These are phyloP conservation scores for Vigna trinervia DNA, from an alignment of 306 rosid genomes.

Conservation along the genomic window DNA sequence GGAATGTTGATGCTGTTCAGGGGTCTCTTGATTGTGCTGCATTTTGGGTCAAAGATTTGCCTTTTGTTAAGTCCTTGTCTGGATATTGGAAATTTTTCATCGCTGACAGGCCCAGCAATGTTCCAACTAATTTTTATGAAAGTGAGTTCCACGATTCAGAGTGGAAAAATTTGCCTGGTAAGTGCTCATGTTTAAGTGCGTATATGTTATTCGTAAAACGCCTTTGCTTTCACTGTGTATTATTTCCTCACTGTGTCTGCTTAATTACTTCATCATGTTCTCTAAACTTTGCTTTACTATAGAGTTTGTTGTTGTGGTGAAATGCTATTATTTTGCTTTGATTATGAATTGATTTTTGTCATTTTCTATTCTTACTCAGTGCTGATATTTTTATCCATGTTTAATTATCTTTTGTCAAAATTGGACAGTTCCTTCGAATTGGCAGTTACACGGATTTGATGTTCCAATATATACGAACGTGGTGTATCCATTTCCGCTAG, in stretches of 20 bases:
- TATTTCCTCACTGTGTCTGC: constrained; percentile 4
- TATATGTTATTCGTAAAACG: not conserved
- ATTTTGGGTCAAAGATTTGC: constrained; percentile 81
- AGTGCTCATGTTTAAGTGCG: not conserved
- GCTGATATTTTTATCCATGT: constrained; percentile 31
- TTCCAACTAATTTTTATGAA: constrained; percentile 69
- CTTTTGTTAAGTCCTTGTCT: constrained; percentile 83
- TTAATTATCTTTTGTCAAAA: constrained; percentile 43
- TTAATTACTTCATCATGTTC: constrained; percentile 5
- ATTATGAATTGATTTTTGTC: constrained; percentile 17
- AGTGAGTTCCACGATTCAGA: constrained; percentile 66
- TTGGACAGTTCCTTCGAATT: constrained; percentile 95
- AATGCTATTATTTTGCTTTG: not conserved
- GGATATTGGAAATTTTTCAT: constrained; percentile 89
- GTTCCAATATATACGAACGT: constrained; percentile 86
- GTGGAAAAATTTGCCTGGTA: constrained; percentile 88
- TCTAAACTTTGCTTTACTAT: not conserved
- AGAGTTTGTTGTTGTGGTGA: constrained; percentile 17
- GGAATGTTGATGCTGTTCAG: constrained; percentile 82
- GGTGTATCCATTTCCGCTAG: constrained; percentile 78
- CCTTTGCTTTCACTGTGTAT: not conserved
- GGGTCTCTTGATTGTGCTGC: constrained; percentile 84
- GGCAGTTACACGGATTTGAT: constrained; percentile 97
- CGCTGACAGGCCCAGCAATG: constrained; percentile 71
- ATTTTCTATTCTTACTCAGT: not conserved